Evolutionary conservation across 441 rosid genomes (phyloP).

Genomic region (Pelargonium cotyledonis): DNA sequence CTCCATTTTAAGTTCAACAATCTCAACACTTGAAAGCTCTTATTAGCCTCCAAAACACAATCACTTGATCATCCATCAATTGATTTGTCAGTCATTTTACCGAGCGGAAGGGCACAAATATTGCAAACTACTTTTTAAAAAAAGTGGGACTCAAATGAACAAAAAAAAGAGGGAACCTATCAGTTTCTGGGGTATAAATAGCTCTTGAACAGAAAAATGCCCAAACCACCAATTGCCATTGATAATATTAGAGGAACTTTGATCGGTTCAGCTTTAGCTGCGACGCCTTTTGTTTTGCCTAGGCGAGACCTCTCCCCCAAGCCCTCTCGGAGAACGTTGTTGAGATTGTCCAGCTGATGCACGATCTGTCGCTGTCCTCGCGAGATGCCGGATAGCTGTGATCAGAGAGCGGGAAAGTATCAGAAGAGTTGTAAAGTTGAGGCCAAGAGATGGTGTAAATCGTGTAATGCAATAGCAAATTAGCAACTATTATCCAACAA

Average conservation of each 20-base stretch:
- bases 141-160: conserved; percentile 6
- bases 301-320: conserved; percentile 37
- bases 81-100: conserved; percentile 10
- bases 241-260: conserved; percentile 45
- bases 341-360: conserved; percentile 63
- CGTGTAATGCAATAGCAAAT: too few relatives aligned
- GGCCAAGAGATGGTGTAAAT: too few relatives aligned
- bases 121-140: background rate
- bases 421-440: too few relatives aligned
- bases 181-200: conserved; percentile 33
- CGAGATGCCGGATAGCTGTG: conserved; percentile 49
- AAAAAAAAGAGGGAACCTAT: conserved; percentile 8
- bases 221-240: conserved; percentile 55
- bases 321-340: conserved; percentile 49
- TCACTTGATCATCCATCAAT: conserved; percentile 1
- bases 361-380: conserved; percentile 77
- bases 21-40: conserved; percentile 20
- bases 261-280: conserved; percentile 28
- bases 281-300: conserved; percentile 24
- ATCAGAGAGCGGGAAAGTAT: conserved; percentile 4
- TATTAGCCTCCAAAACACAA: conserved; percentile 12
- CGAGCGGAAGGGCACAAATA: conserved; percentile 20
- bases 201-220: conserved; percentile 45
- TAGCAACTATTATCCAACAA: too few relatives aligned
- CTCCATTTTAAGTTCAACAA: conserved; percentile 2